These are phyloP conservation scores for Sanghuangporus weigelae DNA, from an alignment of 1,284 basidiomycete genomes.

Conservation along the genomic window DNA sequence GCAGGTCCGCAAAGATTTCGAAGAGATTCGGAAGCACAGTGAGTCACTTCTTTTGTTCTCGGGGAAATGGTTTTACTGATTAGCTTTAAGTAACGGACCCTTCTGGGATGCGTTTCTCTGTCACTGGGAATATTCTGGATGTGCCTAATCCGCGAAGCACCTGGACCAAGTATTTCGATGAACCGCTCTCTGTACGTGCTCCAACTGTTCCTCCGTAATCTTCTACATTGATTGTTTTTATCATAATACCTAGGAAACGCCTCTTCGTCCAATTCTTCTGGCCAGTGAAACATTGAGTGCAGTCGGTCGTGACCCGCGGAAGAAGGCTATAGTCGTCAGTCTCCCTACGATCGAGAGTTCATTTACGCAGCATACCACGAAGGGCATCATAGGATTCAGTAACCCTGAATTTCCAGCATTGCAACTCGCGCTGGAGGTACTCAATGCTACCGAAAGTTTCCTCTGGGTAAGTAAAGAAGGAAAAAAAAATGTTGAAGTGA, in stretches of 20 bases:
- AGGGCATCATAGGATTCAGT: slow-evolving; percentile 73
- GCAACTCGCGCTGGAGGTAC: slow-evolving; percentile 78
- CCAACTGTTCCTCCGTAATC: slow-evolving; percentile 9
- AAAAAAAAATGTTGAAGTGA: background rate
- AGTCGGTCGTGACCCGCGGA: slow-evolving; percentile 69
- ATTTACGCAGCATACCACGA: slow-evolving; percentile 78
- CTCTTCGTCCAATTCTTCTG: slow-evolving; percentile 65
- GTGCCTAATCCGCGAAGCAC: slow-evolving; percentile 68
- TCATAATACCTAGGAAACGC: slow-evolving; percentile 38
- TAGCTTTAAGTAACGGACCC: slow-evolving; percentile 65
- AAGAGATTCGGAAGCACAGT: slow-evolving; percentile 69
- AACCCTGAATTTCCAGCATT: slow-evolving; percentile 86
- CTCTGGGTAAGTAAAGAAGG: slow-evolving; percentile 66
- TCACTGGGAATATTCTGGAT: slow-evolving; percentile 79
- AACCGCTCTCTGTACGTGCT: slow-evolving; percentile 51
- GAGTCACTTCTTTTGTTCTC: slow-evolving; percentile 29
- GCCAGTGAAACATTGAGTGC: slow-evolving; percentile 68
- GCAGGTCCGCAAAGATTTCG: slow-evolving; percentile 65
- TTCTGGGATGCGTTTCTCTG: slow-evolving; percentile 78
- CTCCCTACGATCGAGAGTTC: slow-evolving; percentile 94
- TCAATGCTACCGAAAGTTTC: slow-evolving; percentile 94
- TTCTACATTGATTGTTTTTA: slow-evolving; percentile 17
- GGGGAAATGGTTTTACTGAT: background rate
- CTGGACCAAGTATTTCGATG: slow-evolving; percentile 68
- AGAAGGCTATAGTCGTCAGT: slow-evolving; percentile 79